Percentiles rank a stretch among this genome's conserved stretches.
Conservation (phyloP, 352 stramenopile genomes). For the Globisporangium spiculum region DNA sequence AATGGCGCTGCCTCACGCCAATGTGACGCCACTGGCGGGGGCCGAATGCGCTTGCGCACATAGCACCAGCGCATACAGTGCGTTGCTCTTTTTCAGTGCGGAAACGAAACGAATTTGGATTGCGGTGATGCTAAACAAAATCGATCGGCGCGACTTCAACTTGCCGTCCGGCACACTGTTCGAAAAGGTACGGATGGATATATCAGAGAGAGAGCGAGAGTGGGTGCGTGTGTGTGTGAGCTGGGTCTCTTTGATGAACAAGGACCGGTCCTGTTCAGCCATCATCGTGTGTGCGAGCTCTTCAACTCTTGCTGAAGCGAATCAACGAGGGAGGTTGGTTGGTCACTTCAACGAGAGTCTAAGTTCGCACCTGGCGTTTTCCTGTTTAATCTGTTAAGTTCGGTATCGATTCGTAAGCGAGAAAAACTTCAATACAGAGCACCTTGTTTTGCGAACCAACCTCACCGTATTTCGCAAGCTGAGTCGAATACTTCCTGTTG, state of each 20-base stretch:
- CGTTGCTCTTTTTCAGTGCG: too few relatives aligned
- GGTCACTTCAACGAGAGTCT: neutral
- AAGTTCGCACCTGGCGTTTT: neutral
- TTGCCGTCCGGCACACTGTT: too few relatives aligned
- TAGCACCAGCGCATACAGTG: too few relatives aligned
- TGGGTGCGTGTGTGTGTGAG: neutral
- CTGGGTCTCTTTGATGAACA: neutral
- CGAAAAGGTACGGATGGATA: too few relatives aligned
- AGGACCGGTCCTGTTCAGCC: neutral
- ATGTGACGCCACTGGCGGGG: too few relatives aligned
- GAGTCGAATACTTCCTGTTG: neutral
- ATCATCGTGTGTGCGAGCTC: neutral
- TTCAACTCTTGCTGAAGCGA: neutral
- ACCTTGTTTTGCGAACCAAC: neutral
- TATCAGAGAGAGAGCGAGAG: too few relatives aligned
- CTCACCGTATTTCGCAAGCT: neutral
- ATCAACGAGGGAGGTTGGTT: neutral
- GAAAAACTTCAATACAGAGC: slow-evolving; percentile 1
- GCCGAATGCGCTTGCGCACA: too few relatives aligned
- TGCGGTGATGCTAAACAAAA: too few relatives aligned
- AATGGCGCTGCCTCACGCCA: too few relatives aligned
- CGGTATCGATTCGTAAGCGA: slow-evolving; percentile 7
- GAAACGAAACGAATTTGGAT: too few relatives aligned
- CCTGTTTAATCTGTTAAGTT: neutral
- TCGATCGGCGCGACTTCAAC: too few relatives aligned